Base-by-base conservation (phyloP, 495 filamentous ascomycete genomes). In the Penicillium waksmanii region DNA sequence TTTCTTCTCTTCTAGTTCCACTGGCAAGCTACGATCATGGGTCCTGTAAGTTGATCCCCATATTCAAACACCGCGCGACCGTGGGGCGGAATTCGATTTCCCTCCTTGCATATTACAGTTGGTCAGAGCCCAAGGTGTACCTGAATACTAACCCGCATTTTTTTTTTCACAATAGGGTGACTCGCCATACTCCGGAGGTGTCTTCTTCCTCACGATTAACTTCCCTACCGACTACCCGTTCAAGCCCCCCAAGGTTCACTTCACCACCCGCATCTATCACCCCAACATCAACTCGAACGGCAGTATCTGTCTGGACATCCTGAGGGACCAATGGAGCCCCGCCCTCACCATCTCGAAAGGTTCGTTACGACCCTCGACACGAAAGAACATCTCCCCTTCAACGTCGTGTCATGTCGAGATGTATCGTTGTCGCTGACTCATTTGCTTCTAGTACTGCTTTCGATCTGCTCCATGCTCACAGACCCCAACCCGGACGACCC, bases 11-110 rank as follows among this genome's bases (percentile, higher is more conserved):
- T 62, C 67, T 71, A 98, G 95, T 98, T 98, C 73, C 95, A 98
- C 87, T 98, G 95, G 95, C 95, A 98, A 86, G 95, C 95, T 58
- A 98, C 95, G 18, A 98, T 98, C 73, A 98, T 98, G 95, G 95
- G 95, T 80, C 95, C 95, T 73, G 94, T 97, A 88, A 86, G 93
- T 88, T 63, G 35, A 51, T 67, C 58, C 21, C 21, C 40, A 35
- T 55, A 33, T 12, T 51, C 49, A 34, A 44, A 57, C 15, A 31
- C n/a, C 38, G 21, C 58, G 51, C 55, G 54, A 51, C 50, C 54
- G 51, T 53, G 49, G 52, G 13, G 31, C 34, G 15, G 19, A 54
- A 18, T 18, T n/a, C 50, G 4, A 6, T 31, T 43, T 42, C 35
- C 19, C 40, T 44, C 17, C 42, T 44, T 44, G 42, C 42, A 44